phyloP scores from a whole-genome alignment of 306 rosid genomes.

The Lathyrus aphaca region DNA sequence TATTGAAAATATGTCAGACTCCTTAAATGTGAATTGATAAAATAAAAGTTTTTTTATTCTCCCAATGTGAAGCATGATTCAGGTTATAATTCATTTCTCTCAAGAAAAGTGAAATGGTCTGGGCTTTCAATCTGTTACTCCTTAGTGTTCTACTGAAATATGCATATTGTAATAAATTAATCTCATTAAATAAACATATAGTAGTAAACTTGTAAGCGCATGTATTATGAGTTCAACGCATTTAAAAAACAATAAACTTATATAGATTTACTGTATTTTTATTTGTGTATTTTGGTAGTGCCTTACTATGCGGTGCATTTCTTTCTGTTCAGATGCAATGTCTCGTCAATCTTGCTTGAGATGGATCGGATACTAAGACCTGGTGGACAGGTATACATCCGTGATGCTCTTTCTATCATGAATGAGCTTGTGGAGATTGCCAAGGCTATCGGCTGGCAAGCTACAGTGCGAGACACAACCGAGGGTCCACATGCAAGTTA shows the following conservation, averaged over 20 bases:
- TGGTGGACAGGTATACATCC: conserved; percentile 77
- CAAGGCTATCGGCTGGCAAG: conserved; percentile 80
- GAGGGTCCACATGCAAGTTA: conserved; percentile 97
- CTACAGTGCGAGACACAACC: conserved; percentile 65
- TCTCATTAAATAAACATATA: no score
- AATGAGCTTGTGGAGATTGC: conserved; percentile 75
- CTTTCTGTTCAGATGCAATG: conserved; percentile 62
- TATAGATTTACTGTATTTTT: not conserved
- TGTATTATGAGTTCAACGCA: not conserved
- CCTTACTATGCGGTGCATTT: conserved; percentile 25
- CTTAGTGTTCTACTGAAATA: not conserved
- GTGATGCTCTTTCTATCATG: conserved; percentile 78
- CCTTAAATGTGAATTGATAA: not conserved
- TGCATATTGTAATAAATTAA: not conserved
- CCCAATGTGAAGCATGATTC: conserved; percentile 12
- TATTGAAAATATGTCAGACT: not conserved
- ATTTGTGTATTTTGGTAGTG: conserved; percentile 5
- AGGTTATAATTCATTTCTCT: conserved; percentile 1
- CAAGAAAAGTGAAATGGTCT: not conserved
- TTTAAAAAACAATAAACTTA: not conserved
- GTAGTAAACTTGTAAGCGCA: not conserved
- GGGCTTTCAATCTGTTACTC: not conserved
- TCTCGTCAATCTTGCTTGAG: conserved; percentile 87
- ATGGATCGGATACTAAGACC: conserved; percentile 94
- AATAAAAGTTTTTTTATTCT: not conserved